phyloP scores from a whole-genome alignment of 2,329 filamentous ascomycete genomes.

The Sodiomyces alkalinus region DNA sequence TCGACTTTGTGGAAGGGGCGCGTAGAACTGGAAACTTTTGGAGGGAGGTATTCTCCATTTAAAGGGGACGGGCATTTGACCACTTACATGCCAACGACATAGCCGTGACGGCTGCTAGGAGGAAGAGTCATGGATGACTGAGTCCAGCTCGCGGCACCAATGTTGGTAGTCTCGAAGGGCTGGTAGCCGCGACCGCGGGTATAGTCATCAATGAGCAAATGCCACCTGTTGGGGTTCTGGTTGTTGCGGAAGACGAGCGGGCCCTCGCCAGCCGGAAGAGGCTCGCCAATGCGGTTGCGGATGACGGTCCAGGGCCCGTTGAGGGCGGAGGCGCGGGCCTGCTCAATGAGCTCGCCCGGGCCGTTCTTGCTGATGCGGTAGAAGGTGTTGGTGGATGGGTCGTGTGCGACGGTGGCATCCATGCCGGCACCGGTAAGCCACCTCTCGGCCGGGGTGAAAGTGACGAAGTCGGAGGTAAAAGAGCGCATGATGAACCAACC shows the following conservation, averaged over 20 bases:
- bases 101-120: constrained; percentile 6
- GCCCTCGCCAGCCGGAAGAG: constrained; percentile 7
- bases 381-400: constrained; percentile 2
- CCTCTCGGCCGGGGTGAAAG: constrained; percentile 5
- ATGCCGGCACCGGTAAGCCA: constrained; percentile 5
- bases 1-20: too few relatives aligned
- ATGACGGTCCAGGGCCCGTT: constrained; percentile 6
- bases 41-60: not conserved
- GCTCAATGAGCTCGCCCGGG: constrained; percentile 6
- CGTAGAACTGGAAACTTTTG: too few relatives aligned
- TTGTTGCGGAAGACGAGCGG: constrained; percentile 8
- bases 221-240: constrained; percentile 6
- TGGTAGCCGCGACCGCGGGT: constrained; percentile 6
- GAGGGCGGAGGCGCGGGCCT: constrained; percentile 3
- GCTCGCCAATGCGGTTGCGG: constrained; percentile 5
- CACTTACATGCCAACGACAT: constrained; percentile 7
- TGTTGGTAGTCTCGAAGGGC: constrained; percentile 6
- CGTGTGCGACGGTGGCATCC: constrained; percentile 6
- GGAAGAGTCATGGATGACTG: constrained; percentile 2
- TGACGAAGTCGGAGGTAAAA: constrained; percentile 7
- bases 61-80: not conserved
- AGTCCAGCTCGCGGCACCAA: constrained; percentile 4
- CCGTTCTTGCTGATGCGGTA: constrained; percentile 8
- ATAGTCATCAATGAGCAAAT: constrained; percentile 8
- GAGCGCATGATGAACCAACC: constrained; percentile 5